These are phyloP conservation scores for Candida chauliodis DNA, from an alignment of 805 yeast species.

Conservation along the genomic window DNA sequence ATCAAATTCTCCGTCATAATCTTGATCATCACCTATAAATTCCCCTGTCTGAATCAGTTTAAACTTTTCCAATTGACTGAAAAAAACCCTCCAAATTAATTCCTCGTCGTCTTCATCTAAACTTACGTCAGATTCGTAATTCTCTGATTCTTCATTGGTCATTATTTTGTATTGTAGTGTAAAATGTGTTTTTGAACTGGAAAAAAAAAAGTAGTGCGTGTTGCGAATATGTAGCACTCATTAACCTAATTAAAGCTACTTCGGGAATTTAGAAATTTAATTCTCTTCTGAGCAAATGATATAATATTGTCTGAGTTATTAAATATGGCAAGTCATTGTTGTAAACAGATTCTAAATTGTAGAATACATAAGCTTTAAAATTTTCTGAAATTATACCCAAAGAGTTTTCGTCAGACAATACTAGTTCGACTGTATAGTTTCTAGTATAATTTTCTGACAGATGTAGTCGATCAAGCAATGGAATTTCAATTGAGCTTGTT, in stretches of 20 bases:
- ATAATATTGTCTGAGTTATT: slow-evolving; percentile 44
- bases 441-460: not conserved
- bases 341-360: slow-evolving; percentile 43
- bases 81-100: slow-evolving; percentile 41
- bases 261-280: no score
- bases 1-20: slow-evolving; percentile 6
- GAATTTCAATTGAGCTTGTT: slow-evolving; percentile 10
- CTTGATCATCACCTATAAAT: slow-evolving; percentile 4
- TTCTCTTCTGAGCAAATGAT: no score
- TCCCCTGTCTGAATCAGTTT: slow-evolving; percentile 5
- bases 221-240: no score
- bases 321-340: slow-evolving; percentile 62
- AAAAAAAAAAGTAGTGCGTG: no score
- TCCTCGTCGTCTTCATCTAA: slow-evolving; percentile 45
- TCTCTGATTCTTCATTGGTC: not conserved
- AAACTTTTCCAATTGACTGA: slow-evolving; percentile 20
- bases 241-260: no score
- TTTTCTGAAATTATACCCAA: slow-evolving; percentile 40
- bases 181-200: no score
- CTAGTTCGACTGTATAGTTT: slow-evolving; percentile 32
- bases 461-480: slow-evolving; percentile 15
- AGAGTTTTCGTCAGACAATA: slow-evolving; percentile 40
- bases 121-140: slow-evolving; percentile 28
- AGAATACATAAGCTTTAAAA: slow-evolving; percentile 37
- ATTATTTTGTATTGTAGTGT: no score